These are phyloP conservation scores for Amphicarpaea edgeworthii DNA, from an alignment of 306 rosid species.

Conservation along the genomic window DNA sequence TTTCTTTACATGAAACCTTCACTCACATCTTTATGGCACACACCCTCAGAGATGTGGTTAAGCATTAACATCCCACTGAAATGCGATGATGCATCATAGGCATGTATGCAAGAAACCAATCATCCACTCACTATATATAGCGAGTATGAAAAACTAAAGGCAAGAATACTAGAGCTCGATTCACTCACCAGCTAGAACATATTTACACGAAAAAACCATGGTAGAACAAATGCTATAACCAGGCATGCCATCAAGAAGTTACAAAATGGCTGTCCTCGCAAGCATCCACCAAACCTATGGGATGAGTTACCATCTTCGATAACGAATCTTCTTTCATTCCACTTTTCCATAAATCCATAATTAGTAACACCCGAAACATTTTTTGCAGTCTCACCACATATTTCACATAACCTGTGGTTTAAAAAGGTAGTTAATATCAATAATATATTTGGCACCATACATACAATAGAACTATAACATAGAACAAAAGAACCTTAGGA, in stretches of 20 bases:
- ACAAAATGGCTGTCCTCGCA: constrained; percentile 95
- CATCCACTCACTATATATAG: constrained; percentile 32
- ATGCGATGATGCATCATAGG: background rate
- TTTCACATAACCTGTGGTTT: constrained; percentile 76
- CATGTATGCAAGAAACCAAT: constrained; percentile 46
- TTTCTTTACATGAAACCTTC: constrained; percentile 43
- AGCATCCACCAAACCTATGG: constrained; percentile 60
- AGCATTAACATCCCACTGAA: constrained; percentile 27
- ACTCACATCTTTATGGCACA: constrained; percentile 47
- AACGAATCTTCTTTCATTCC: constrained; percentile 75
- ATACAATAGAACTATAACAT: constrained; percentile 21
- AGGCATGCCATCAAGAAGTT: constrained; percentile 98
- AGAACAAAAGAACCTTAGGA: background rate
- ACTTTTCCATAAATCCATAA: constrained; percentile 75
- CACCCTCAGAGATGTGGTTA: constrained; percentile 18
- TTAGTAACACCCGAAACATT: constrained; percentile 64
- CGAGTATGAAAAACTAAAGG: constrained; percentile 45
- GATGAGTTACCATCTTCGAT: constrained; percentile 49
- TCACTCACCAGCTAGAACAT: constrained; percentile 67
- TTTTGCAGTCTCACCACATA: constrained; percentile 81
- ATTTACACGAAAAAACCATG: constrained; percentile 93
- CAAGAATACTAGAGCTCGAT: constrained; percentile 34
- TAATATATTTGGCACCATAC: constrained; percentile 28
- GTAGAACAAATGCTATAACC: constrained; percentile 93
- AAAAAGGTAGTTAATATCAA: constrained; percentile 25